phyloP scores from a whole-genome alignment of 208 protist genomes.

The Trypanosoma congolense region DNA sequence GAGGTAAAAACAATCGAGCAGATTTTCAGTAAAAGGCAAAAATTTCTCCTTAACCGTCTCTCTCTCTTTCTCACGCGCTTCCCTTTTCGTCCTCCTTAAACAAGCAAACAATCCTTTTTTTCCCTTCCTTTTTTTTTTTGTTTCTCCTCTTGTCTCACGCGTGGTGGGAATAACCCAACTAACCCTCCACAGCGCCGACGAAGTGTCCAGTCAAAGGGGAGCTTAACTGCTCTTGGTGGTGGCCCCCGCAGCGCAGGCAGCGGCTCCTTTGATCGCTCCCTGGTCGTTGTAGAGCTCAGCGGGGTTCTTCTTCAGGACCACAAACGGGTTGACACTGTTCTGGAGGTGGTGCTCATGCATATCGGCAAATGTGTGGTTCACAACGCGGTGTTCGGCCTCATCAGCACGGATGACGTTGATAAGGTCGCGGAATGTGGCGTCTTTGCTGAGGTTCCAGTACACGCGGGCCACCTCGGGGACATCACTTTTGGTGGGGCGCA shows the following conservation, averaged over 20 bases:
- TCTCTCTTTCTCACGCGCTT: background rate
- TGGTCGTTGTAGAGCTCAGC: background rate
- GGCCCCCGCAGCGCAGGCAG: background rate
- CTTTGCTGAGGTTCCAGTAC: constrained; percentile 65
- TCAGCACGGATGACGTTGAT: constrained; percentile 69
- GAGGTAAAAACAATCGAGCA: background rate
- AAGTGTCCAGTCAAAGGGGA: background rate
- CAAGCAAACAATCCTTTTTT: background rate
- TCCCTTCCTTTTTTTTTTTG: background rate
- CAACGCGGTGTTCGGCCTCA: constrained; percentile 77
- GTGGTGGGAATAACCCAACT: background rate
- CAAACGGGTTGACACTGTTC: constrained; percentile 10
- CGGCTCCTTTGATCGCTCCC: background rate
- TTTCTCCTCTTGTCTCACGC: background rate
- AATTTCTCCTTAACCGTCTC: background rate
- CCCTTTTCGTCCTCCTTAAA: background rate
- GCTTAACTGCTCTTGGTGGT: background rate
- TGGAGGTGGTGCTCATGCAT: constrained; percentile 24
- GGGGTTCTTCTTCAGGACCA: constrained; percentile 8
- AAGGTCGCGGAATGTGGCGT: constrained; percentile 64
- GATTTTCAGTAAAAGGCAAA: background rate
- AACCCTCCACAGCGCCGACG: background rate
- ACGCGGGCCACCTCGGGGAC: constrained; percentile 72
- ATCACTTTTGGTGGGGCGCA: constrained; percentile 14
- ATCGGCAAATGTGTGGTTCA: constrained; percentile 76